Evolutionary conservation across 2,329 filamentous ascomycete species (phyloP).

Genomic region (Sordariomycetes sp.): DNA sequence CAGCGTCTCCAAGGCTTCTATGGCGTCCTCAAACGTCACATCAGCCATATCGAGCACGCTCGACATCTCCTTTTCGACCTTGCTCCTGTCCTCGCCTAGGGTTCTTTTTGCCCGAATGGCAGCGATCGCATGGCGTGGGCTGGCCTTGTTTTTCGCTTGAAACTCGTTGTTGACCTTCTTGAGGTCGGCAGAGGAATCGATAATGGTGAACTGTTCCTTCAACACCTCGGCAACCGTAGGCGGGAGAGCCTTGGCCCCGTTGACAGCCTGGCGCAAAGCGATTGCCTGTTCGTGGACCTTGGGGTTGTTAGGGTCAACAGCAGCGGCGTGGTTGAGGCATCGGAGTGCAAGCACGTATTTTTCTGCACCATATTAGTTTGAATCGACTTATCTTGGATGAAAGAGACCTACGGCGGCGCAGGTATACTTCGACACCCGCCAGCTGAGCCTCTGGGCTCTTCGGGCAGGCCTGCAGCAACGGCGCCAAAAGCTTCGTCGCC

Average conservation of each 20-base stretch:
- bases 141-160: conserved; percentile 50
- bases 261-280: conserved; percentile 57
- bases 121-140: conserved; percentile 52
- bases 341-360: conserved; percentile 84
- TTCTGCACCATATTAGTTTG: conserved; percentile 34
- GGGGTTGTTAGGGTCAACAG: conserved; percentile 60
- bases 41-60: conserved; percentile 42
- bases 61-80: conserved; percentile 54
- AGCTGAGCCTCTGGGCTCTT: conserved; percentile 74
- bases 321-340: conserved; percentile 66
- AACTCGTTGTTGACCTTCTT: conserved; percentile 59
- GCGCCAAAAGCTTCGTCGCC: conserved; percentile 76
- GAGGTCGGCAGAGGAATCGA: conserved; percentile 49
- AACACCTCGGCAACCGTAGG: conserved; percentile 61
- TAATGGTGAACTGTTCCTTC: conserved; percentile 54
- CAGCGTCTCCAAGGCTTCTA: conserved; percentile 32
- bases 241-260: conserved; percentile 46
- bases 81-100: conserved; percentile 46
- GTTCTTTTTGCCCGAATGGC: conserved; percentile 50
- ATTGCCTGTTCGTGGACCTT: conserved; percentile 67
- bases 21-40: conserved; percentile 46
- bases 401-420: conserved; percentile 62
- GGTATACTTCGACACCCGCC: conserved; percentile 82
- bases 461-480: conserved; percentile 74
- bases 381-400: background rate